Conservation (phyloP, 768 basidiomycete genomes). For the Fomitopsis serialis region DNA sequence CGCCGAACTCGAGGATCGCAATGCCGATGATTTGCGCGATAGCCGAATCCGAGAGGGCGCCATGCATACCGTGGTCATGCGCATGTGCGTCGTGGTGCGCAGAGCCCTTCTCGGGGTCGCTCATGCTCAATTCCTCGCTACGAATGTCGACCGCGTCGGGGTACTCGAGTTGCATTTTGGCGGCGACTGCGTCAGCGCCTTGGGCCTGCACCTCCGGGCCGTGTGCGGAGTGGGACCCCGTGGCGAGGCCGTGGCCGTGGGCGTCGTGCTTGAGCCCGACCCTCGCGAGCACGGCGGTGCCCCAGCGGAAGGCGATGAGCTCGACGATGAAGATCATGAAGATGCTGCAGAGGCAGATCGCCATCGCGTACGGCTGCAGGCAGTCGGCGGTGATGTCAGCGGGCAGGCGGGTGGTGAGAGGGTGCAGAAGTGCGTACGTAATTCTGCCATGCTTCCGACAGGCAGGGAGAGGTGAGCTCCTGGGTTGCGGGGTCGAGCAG, state of each 20-base stretch:
- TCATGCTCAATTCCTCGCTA: too few species aligned
- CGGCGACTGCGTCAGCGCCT: not conserved
- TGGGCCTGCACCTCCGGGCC: slow-evolving; percentile 47
- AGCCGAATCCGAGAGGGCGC: slow-evolving; percentile 31
- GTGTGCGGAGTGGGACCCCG: slow-evolving; percentile 52
- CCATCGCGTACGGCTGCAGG: slow-evolving; percentile 73
- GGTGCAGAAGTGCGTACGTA: slow-evolving; percentile 51
- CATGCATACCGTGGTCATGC: not conserved
- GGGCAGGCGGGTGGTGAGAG: not conserved
- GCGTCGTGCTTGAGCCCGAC: slow-evolving; percentile 62
- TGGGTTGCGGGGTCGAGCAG: slow-evolving; percentile 71
- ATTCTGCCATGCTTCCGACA: slow-evolving; percentile 61
- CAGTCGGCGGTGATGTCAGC: not conserved
- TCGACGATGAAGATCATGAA: slow-evolving; percentile 88
- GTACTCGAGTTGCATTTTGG: too few species aligned
- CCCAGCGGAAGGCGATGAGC: slow-evolving; percentile 83
- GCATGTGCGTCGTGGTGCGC: slow-evolving; percentile 1
- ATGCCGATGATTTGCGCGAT: slow-evolving; percentile 79
- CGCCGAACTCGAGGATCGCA: slow-evolving; percentile 97
- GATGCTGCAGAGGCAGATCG: slow-evolving; percentile 74
- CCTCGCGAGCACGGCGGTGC: slow-evolving; percentile 61
- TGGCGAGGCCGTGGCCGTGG: slow-evolving; percentile 58
- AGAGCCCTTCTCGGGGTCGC: too few species aligned
- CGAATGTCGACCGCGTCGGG: too few species aligned
- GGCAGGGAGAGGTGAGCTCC: slow-evolving; percentile 65